Conservation (phyloP, 768 basidiomycete genomes). For the Calocera viscosa region DNA sequence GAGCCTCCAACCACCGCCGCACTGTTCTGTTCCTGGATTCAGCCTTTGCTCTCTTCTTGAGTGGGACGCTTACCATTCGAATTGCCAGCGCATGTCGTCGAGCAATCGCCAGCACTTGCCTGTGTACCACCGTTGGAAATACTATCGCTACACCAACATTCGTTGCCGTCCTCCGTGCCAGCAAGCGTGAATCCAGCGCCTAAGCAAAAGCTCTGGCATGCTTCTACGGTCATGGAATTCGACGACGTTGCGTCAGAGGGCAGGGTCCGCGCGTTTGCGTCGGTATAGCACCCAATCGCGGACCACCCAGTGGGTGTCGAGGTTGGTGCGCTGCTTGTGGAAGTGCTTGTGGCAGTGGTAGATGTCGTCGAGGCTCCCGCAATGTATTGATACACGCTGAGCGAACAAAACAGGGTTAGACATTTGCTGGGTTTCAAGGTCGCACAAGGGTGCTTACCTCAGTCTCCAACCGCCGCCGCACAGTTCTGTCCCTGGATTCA, state of each 20-base stretch:
- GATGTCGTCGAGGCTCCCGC: no score
- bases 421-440: no score
- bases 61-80: not conserved
- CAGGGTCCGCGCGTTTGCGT: slow-evolving; percentile 15
- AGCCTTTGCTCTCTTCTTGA: no score
- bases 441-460: no score
- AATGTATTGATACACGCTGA: slow-evolving; percentile 7
- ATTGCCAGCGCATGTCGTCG: slow-evolving; percentile 14
- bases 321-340: not conserved
- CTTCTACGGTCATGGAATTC: slow-evolving; percentile 16
- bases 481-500: no score
- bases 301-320: not conserved
- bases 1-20: not conserved
- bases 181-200: slow-evolving; percentile 17
- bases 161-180: slow-evolving; percentile 21
- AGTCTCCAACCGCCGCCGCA: not conserved
- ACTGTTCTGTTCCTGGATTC: no score
- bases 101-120: slow-evolving; percentile 13
- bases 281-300: slow-evolving; percentile 7
- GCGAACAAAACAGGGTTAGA: no score
- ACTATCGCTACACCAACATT: slow-evolving; percentile 18
- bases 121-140: slow-evolving; percentile 4
- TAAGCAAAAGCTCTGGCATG: slow-evolving; percentile 19
- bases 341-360: not conserved
- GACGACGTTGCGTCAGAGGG: slow-evolving; percentile 13